Percentiles rank a stretch among this genome's conserved stretches.
phyloP scores from a whole-genome alignment of 1,284 basidiomycete species.

The Naganishia cerealis region DNA sequence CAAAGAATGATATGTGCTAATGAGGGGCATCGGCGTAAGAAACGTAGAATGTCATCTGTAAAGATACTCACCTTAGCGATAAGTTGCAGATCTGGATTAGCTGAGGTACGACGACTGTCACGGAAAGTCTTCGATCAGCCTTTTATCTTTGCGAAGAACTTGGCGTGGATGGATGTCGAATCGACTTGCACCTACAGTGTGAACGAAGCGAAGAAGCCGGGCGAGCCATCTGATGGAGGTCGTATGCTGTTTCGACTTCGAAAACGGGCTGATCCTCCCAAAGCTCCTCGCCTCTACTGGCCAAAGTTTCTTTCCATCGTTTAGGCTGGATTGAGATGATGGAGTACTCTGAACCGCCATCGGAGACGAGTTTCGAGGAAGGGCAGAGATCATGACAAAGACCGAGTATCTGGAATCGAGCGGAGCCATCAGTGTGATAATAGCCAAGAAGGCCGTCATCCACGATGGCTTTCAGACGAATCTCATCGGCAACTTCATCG shows the following conservation, averaged over 20 bases:
- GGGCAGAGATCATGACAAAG: slow-evolving; percentile 4
- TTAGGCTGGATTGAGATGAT: slow-evolving; percentile 3
- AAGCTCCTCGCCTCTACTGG: neutral
- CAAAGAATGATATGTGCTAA: slow-evolving; percentile 14
- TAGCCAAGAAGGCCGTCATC: slow-evolving; percentile 26
- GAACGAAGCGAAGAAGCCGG: slow-evolving; percentile 14
- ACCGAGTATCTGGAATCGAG: slow-evolving; percentile 24
- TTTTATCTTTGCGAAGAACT: neutral
- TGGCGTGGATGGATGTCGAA: neutral
- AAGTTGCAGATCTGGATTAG: slow-evolving; percentile 14
- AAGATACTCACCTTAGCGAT: slow-evolving; percentile 6
- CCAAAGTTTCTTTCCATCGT: slow-evolving; percentile 9
- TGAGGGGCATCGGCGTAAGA: neutral
- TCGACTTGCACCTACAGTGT: neutral
- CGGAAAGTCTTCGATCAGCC: neutral
- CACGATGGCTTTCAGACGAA: slow-evolving; percentile 23
- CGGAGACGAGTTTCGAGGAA: neutral
- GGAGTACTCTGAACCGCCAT: neutral
- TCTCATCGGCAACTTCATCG: slow-evolving; percentile 16
- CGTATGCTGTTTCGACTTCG: slow-evolving; percentile 3
- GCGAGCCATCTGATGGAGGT: slow-evolving; percentile 8
- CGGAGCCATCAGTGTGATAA: slow-evolving; percentile 25
- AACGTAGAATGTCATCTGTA: neutral
- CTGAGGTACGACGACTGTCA: slow-evolving; percentile 15
- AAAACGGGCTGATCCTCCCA: slow-evolving; percentile 20